Evolutionary conservation across 345 rosid genomes (phyloP), one percentile per base, ranked within the genome.

Genomic region (Camelina sativa): DNA sequence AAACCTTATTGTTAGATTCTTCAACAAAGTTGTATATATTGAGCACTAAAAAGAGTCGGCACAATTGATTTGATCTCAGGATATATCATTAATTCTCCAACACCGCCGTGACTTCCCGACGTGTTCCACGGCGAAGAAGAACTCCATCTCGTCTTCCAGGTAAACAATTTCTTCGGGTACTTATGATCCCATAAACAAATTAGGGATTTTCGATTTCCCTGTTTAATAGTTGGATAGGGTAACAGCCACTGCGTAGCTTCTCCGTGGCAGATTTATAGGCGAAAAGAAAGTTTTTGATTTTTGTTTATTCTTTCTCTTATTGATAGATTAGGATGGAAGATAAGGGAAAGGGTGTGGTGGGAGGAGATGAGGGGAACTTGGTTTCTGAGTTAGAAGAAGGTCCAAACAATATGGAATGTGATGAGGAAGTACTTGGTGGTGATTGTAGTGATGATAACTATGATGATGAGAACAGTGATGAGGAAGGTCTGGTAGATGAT

Each of bases 1-100:
- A 91, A 81, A 91, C 98, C 95, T 6, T 2, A 1, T 0, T 54
- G 37, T 0, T 8, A 1, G 0, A 6, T 1, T 5, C 0, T 0
- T 30, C 34, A 30, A 5, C 34, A 30, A 30, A 6, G 35, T 32
- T 32, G 8, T 32, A 32, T 32, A 4, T 11, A 52, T 1, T 5
- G 0, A 22, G 0, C 12, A 1, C 3, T 7, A 55, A 55, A 55
- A 28, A 30, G 15, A 1, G 19, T 47, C 22, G 2, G 4, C 23
- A 48, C 3, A 16, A 16, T 28, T 16, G 19, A 56, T 57, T 7
- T 32, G 41, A 32, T 9, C 22, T n/a, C 23, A n/a, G 62, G 20
- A 11, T 32, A n/a, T n/a, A 8, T 0, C 10, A n/a, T 57, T 32
- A 5, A 35, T 10, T 10, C 25, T 6, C 15, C 7, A 58, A 34